Evolutionary conservation across 768 basidiomycete species (phyloP), one percentile per base, ranked within the genome.

Genomic region (Agrocybe praecox): DNA sequence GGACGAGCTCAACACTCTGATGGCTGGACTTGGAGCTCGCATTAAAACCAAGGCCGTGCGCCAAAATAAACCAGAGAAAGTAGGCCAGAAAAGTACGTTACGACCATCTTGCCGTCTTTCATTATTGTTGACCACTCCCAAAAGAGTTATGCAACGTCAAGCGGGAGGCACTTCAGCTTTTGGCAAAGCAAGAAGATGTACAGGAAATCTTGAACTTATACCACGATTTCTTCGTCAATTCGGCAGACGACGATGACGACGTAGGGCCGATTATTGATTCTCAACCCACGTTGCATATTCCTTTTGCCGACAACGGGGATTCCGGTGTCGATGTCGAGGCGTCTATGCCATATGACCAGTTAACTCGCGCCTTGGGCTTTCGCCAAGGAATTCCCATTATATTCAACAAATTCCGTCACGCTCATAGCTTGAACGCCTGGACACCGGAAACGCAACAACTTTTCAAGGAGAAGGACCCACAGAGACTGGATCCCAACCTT

Each of bases 281-380:
- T 10, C 8, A 14, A 14, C n/a, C 49, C 11, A 51, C 45, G 45
- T 4, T 29, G 4, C 9, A 4, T 29, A 29, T 29, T 5, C 2
- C 23, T 0, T 54, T 60, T 23, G 51, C 24, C 12, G 46, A 51
- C 4, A 7, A 23, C 2, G 58, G 62, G 0, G 66, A 70, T 43
- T 56, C 56, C 29, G 70, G 72, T 1, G 55, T 67, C 1, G 66
- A 69, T 9, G 1, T 65, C 2, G 70, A 73, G 45, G 45, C 50
- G 0, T 46, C 11, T 0, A 49, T 65, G 44, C 5, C 56, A 7
- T 49, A 50, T 1, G 49, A 62, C 1, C 17, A n/a, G 4, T 52
- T 66, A 14, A 24, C 53, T 4, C 1, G 0, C 0, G 45, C 49
- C 42, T 60, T 73, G 3, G 68, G 67, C 5, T 71, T 70, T 44